phyloP scores from a whole-genome alignment of 805 yeast species.

The Debaryomyces hansenii region DNA sequence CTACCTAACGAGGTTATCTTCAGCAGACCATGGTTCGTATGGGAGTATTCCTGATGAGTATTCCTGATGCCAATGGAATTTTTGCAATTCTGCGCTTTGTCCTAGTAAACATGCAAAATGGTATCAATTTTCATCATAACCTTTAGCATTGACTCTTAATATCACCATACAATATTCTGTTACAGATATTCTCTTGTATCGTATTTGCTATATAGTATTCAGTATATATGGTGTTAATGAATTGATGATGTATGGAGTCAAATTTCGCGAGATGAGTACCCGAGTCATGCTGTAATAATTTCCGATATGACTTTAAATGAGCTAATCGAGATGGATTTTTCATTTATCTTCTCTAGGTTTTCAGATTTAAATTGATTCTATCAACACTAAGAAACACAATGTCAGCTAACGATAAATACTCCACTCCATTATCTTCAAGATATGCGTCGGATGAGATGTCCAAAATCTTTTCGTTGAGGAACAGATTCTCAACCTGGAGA shows the following conservation, averaged over 20 bases:
- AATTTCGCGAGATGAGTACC: neutral
- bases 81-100: too few species aligned
- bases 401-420: slow-evolving; percentile 67
- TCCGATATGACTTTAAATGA: neutral
- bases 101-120: too few species aligned
- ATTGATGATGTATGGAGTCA: neutral
- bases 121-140: too few species aligned
- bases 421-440: slow-evolving; percentile 93
- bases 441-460: slow-evolving; percentile 99
- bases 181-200: too few species aligned
- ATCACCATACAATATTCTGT: too few species aligned
- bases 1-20: too few species aligned
- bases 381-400: slow-evolving; percentile 12
- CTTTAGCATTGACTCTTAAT: too few species aligned
- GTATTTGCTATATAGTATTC: too few species aligned
- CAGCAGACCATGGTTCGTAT: too few species aligned
- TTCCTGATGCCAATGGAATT: too few species aligned
- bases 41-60: too few species aligned
- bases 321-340: neutral
- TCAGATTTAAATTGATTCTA: neutral
- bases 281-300: neutral
- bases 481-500: slow-evolving; percentile 98
- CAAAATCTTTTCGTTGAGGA: slow-evolving; percentile 83
- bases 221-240: too few species aligned
- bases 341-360: neutral